Percentiles rank a stretch among this genome's conserved stretches.
These are phyloP conservation scores for Asparagopsis taxiformis DNA, from an alignment of 31 red algal genomes.

Conservation along the genomic window DNA sequence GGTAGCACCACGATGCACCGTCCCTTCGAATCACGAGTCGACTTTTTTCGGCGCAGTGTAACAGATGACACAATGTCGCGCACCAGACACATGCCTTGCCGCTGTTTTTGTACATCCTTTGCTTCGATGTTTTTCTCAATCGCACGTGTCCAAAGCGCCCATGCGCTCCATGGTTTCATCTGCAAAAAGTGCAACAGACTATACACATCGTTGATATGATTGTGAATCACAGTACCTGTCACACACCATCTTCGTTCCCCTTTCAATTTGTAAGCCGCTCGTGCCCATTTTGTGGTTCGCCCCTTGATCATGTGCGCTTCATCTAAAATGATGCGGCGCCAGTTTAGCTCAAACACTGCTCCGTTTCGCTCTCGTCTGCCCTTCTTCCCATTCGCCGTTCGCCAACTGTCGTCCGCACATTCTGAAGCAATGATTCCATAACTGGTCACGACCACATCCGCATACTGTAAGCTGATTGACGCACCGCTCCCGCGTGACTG, in stretches of 20 bases:
- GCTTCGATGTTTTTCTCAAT: slow-evolving; percentile 58
- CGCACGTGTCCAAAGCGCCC: slow-evolving; percentile 66
- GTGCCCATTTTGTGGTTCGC: slow-evolving; percentile 58
- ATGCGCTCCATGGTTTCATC: slow-evolving; percentile 75
- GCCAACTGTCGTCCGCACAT: slow-evolving; percentile 24
- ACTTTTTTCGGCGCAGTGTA: slow-evolving; percentile 79
- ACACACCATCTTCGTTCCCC: slow-evolving; percentile 85
- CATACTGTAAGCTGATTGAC: slow-evolving; percentile 37
- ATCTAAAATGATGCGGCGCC: slow-evolving; percentile 93
- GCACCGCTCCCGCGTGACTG: slow-evolving; percentile 35
- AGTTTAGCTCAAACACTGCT: slow-evolving; percentile 69
- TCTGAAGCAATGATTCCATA: slow-evolving; percentile 86
- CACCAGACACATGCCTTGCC: slow-evolving; percentile 47
- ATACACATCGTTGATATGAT: slow-evolving; percentile 89
- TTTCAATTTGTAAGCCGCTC: slow-evolving; percentile 64
- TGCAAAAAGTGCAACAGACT: slow-evolving; percentile 83
- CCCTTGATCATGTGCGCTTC: slow-evolving; percentile 98
- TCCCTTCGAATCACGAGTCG: slow-evolving; percentile 55
- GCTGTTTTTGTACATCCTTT: slow-evolving; percentile 13
- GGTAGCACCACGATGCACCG: slow-evolving; percentile 67
- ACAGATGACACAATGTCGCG: slow-evolving; percentile 79
- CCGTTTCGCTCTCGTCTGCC: slow-evolving; percentile 13
- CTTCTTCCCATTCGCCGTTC: background rate
- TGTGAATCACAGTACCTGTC: slow-evolving; percentile 96
- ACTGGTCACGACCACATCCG: slow-evolving; percentile 94